Evolutionary conservation across 495 filamentous ascomycete species (phyloP).

Genomic region (Penicillium pancosmium): DNA sequence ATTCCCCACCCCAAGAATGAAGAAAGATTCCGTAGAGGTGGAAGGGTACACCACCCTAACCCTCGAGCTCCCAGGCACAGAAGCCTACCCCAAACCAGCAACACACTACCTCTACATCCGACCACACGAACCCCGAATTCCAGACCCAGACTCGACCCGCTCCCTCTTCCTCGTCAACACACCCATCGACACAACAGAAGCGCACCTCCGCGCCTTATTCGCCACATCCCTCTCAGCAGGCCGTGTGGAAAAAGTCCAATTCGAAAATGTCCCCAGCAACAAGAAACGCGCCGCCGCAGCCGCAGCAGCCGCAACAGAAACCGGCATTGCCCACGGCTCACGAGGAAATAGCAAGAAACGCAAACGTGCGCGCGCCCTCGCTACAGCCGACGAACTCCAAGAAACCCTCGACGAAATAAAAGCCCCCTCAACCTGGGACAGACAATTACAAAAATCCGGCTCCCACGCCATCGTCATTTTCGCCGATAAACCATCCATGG

Average conservation of each 20-base stretch:
- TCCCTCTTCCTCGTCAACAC: conserved; percentile 87
- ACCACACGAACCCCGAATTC: conserved; percentile 75
- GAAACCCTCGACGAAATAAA: conserved; percentile 52
- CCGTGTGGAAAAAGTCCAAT: conserved; percentile 73
- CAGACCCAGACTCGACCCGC: conserved; percentile 69
- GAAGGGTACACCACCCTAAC: conserved; percentile 51
- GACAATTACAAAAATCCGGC: conserved; percentile 71
- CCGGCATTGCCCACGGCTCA: conserved; percentile 21
- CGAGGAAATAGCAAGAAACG: conserved; percentile 59
- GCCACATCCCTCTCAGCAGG: conserved; percentile 68
- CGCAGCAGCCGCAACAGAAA: conserved; percentile 24
- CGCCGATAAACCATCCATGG: conserved; percentile 75
- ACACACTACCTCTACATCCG: conserved; percentile 88
- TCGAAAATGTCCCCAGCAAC: conserved; percentile 57
- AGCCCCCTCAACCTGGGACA: conserved; percentile 73
- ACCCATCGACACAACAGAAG: conserved; percentile 79
- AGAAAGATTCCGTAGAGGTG: conserved; percentile 43
- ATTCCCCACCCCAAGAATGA: conserved; percentile 35
- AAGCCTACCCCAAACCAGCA: conserved; percentile 57
- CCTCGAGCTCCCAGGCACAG: conserved; percentile 63
- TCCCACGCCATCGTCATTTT: conserved; percentile 79
- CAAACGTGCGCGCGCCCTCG: conserved; percentile 58
- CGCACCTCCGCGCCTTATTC: conserved; percentile 76
- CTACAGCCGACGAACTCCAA: conserved; percentile 53
- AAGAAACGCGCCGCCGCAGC: conserved; percentile 34